Evolutionary conservation across 2,329 filamentous ascomycete species (phyloP).

Genomic region (Talaromyces albobiverticillius): DNA sequence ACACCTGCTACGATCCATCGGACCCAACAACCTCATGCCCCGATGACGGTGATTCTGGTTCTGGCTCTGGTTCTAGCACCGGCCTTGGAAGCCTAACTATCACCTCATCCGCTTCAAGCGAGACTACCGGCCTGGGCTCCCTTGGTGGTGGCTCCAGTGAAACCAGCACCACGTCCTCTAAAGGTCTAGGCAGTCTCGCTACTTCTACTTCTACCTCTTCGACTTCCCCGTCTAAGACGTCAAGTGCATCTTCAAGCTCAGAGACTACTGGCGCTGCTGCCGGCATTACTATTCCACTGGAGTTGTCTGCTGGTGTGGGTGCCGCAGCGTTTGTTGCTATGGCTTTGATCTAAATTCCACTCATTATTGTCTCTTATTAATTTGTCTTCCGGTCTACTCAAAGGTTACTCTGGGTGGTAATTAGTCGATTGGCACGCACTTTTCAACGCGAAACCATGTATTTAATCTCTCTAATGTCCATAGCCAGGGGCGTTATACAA

Average conservation of each 20-base stretch:
- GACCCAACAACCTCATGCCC: slow-evolving; percentile 7
- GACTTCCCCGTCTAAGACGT: background rate
- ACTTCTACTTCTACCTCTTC: background rate
- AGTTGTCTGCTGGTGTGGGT: background rate
- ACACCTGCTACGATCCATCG: background rate
- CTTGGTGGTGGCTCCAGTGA: background rate
- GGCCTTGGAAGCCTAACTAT: slow-evolving; percentile 1
- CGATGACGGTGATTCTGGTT: background rate
- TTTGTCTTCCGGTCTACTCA: background rate
- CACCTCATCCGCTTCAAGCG: background rate
- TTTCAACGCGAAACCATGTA: background rate
- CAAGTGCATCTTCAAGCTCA: background rate
- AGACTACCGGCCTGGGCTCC: background rate
- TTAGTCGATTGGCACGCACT: background rate
- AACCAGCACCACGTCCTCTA: background rate
- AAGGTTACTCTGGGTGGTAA: background rate
- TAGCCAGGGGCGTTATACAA: background rate
- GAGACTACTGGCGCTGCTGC: background rate
- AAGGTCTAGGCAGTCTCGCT: background rate
- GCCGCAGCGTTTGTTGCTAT: slow-evolving; percentile 6
- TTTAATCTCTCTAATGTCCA: background rate
- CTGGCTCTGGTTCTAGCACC: slow-evolving; percentile 4
- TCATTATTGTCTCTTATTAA: background rate
- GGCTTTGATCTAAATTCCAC: slow-evolving; percentile 4
- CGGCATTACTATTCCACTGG: slow-evolving; percentile 3